Evolutionary conservation across 352 stramenopile species (phyloP).

Genomic region (Phytophthora capsici): DNA sequence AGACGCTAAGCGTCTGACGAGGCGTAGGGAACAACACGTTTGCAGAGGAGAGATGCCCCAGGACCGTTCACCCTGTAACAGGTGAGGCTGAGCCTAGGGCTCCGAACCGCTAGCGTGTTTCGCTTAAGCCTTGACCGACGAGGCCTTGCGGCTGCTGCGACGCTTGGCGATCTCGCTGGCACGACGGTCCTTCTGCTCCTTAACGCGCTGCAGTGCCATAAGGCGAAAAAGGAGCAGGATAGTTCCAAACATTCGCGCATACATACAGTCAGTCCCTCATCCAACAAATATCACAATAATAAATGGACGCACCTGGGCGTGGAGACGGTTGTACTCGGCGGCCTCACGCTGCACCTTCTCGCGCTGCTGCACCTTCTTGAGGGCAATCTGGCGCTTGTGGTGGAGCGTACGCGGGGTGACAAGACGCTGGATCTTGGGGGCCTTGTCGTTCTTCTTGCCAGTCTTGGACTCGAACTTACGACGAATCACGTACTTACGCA

Average conservation of each 20-base stretch:
- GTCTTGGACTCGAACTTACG: slow-evolving; percentile 99
- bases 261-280: slow-evolving; percentile 46
- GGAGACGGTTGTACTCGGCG: slow-evolving; percentile 98
- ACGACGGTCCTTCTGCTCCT: slow-evolving; percentile 98
- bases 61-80: slow-evolving; percentile 26
- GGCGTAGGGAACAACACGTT: slow-evolving; percentile 36
- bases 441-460: slow-evolving; percentile 98
- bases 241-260: slow-evolving; percentile 44
- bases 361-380: slow-evolving; percentile 87
- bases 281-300: background rate
- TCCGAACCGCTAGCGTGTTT: slow-evolving; percentile 25
- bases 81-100: slow-evolving; percentile 20
- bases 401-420: slow-evolving; percentile 97
- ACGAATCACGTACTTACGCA: slow-evolving; percentile 99
- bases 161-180: slow-evolving; percentile 98
- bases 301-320: slow-evolving; percentile 86
- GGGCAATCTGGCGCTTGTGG: slow-evolving; percentile 93
- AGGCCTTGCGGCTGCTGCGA: slow-evolving; percentile 96
- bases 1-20: slow-evolving; percentile 9
- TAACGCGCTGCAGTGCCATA: slow-evolving; percentile 97
- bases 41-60: slow-evolving; percentile 31
- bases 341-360: slow-evolving; percentile 94
- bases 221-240: slow-evolving; percentile 92
- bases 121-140: slow-evolving; percentile 91
- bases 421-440: slow-evolving; percentile 99